These are phyloP conservation scores for Penicillium sp. DNA, from an alignment of 2,329 filamentous ascomycete genomes.

Conservation along the genomic window DNA sequence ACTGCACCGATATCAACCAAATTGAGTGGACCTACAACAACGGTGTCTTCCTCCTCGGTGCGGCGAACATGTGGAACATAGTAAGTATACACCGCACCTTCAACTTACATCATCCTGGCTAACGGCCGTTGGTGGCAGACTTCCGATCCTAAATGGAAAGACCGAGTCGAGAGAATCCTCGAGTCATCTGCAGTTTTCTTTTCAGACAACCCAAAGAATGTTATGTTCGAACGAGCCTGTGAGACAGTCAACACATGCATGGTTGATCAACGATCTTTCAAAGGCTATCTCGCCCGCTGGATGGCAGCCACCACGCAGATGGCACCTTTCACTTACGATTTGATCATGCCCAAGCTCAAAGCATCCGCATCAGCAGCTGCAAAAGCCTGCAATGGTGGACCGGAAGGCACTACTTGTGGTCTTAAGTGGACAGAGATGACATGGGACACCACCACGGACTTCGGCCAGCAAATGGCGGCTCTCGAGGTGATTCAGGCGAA, in stretches of 20 bases:
- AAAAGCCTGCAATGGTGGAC: constrained; percentile 52
- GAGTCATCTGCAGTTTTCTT: constrained; percentile 55
- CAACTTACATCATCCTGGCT: background rate
- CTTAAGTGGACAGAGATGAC: constrained; percentile 41
- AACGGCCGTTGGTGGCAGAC: constrained; percentile 26
- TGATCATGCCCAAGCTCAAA: constrained; percentile 54
- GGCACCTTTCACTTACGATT: constrained; percentile 55
- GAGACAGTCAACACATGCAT: constrained; percentile 58
- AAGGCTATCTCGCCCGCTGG: constrained; percentile 65
- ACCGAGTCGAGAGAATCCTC: constrained; percentile 54
- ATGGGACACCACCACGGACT: constrained; percentile 39
- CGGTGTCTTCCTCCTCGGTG: constrained; percentile 56
- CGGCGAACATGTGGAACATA: constrained; percentile 58
- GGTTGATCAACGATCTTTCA: constrained; percentile 66
- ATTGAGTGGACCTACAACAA: constrained; percentile 61
- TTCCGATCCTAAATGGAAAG: constrained; percentile 53
- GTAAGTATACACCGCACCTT: constrained; percentile 30
- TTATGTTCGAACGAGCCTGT: constrained; percentile 63
- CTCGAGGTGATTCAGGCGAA: constrained; percentile 36
- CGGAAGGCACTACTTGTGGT: constrained; percentile 40
- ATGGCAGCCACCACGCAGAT: constrained; percentile 58
- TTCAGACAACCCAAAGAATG: constrained; percentile 39
- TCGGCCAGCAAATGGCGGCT: constrained; percentile 44
- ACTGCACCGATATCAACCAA: constrained; percentile 54
- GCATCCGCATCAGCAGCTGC: constrained; percentile 57